Evolutionary conservation across 2,329 filamentous ascomycete genomes (phyloP), one percentile per base, ranked within the genome.

Genomic region (Cryoendolithus antarcticus): DNA sequence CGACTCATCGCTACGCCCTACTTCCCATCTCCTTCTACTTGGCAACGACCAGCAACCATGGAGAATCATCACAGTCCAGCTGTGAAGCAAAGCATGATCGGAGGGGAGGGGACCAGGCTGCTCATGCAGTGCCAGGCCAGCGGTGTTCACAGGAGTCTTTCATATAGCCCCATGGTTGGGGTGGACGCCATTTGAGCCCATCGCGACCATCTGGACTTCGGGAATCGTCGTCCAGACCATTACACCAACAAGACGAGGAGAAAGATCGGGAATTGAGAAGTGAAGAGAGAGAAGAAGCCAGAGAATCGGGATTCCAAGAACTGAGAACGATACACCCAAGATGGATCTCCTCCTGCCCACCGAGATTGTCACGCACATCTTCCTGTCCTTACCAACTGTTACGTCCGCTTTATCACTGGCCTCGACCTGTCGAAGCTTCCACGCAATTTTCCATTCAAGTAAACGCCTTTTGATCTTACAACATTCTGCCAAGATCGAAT

Each of bases 291-390:
- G 2, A 40, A 19, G 9, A 11, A 38, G 10, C 10, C 11, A 30
- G 13, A 15, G 30, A 32, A 34, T 31, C 8, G 15, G n/a, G 21
- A 10, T 38, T 13, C 27, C 27, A 43, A 32, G 30, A 19, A 3
- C 15, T 19, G 15, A 21, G 31, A 10, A 39, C 9, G 15, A 34
- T 34, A 10, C 30, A 15, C 3, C 4, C n/a, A 34, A 19, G 15
- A 19, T 19, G 15, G 15, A 32, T 4, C 30, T n/a, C 30, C 3
- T 32, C 38, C 62, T 79, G 19, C 66, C 75, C 15, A 74, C 70
- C 50, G 75, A 78, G 60, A 65, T 77, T 39, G 50, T 77, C 41
- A 62, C 70, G 44, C 70, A 75, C 40, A 63, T 79, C 38, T 75
- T 70, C 55, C 62, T 67, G 41, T 72, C 65, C 38, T 67, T 71